Percentiles rank a stretch among this genome's conserved stretches.
Evolutionary conservation across 2,329 filamentous ascomycete genomes (phyloP).

Genomic region (Penicillium hesseltinei): DNA sequence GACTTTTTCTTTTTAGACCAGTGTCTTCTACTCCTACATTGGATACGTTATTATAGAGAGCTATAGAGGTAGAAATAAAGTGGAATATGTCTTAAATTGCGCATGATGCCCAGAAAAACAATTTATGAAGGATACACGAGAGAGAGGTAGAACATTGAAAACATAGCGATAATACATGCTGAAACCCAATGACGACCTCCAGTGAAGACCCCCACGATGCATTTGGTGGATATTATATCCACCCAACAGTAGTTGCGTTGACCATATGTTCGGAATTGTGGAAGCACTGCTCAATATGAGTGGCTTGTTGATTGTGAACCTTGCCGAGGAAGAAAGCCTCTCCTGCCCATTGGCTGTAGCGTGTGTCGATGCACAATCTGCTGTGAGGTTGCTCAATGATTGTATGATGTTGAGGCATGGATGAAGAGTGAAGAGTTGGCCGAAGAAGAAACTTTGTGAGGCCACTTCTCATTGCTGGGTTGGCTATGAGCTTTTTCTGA

Average conservation of each 20-base stretch:
- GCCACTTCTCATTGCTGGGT: neutral
- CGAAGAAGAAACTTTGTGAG: neutral
- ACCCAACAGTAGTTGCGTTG: neutral
- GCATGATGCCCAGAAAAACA: neutral
- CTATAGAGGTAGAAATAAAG: neutral
- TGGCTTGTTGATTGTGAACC: neutral
- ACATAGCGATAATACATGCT: neutral
- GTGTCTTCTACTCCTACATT: conserved; percentile 5
- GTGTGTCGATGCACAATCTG: neutral
- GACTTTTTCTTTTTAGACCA: neutral
- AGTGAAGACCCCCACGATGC: neutral
- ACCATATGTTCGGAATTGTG: neutral
- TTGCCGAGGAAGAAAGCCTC: neutral
- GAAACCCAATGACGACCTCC: conserved; percentile 1
- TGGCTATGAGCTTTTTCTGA: neutral
- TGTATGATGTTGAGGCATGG: neutral
- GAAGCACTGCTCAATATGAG: neutral
- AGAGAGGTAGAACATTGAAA: neutral
- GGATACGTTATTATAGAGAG: neutral
- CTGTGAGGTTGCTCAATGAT: neutral
- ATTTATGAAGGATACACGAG: neutral
- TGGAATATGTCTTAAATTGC: neutral
- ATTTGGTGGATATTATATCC: neutral
- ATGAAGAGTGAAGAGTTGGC: neutral
- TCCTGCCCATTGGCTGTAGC: neutral